Evolutionary conservation across 192 early-diverging fungal genomes (phyloP).

Genomic region (Rhizoclosmatium sp.): DNA sequence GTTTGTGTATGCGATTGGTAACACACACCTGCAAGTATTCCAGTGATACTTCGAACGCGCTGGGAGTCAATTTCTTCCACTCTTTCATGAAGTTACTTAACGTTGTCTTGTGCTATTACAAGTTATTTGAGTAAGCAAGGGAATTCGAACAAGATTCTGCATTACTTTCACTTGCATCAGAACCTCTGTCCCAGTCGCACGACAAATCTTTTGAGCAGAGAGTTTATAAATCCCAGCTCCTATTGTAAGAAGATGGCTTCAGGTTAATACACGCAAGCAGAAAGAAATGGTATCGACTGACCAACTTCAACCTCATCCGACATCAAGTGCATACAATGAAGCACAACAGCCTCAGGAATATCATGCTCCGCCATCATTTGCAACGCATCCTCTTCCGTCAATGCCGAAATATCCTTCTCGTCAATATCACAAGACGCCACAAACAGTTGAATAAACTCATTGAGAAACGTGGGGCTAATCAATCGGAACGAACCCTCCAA

Average conservation of each 20-base stretch:
- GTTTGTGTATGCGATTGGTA: neutral
- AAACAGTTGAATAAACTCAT: slow-evolving; percentile 26
- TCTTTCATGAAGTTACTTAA: slow-evolving; percentile 38
- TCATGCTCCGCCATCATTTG: slow-evolving; percentile 42
- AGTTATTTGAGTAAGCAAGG: neutral
- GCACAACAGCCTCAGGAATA: slow-evolving; percentile 36
- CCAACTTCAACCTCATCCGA: slow-evolving; percentile 10
- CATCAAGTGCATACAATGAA: slow-evolving; percentile 30
- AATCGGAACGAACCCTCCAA: slow-evolving; percentile 39
- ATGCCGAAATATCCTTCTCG: slow-evolving; percentile 14
- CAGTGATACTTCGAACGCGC: slow-evolving; percentile 25
- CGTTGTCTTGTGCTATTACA: slow-evolving; percentile 13
- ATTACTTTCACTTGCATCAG: slow-evolving; percentile 40
- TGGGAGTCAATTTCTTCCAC: slow-evolving; percentile 42
- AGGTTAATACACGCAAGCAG: neutral
- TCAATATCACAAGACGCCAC: slow-evolving; percentile 12
- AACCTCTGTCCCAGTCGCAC: slow-evolving; percentile 48
- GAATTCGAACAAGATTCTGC: neutral
- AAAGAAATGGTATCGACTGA: neutral
- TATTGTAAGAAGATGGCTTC: neutral
- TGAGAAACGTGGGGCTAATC: slow-evolving; percentile 37
- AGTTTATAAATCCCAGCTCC: slow-evolving; percentile 19
- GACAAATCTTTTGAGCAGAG: slow-evolving; percentile 37
- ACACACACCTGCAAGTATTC: slow-evolving; percentile 39
- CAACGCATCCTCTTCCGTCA: slow-evolving; percentile 1